Evolutionary conservation across 345 rosid species (phyloP).

Genomic region (Aquilaria yunnanensis): DNA sequence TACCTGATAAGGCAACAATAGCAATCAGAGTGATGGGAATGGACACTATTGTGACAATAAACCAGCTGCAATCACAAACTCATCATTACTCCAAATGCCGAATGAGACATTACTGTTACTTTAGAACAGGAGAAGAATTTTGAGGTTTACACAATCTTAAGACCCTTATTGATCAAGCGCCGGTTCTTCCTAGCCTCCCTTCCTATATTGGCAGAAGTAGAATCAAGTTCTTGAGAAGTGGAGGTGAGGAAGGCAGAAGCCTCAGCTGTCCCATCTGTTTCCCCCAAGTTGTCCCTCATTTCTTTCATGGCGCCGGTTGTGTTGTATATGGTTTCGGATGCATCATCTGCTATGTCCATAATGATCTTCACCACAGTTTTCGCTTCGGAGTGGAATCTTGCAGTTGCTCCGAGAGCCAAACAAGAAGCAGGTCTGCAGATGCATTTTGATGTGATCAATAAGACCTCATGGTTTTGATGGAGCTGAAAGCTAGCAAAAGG

Average conservation of each 20-base stretch:
- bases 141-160: conserved; percentile 40
- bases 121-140: not conserved
- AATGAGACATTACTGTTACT: not conserved
- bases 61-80: conserved; percentile 33
- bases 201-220: conserved; percentile 33
- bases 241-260: conserved; percentile 36
- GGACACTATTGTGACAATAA: conserved; percentile 32
- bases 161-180: conserved; percentile 39
- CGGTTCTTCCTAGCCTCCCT: conserved; percentile 47
- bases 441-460: not conserved
- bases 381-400: conserved; percentile 41
- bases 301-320: conserved; percentile 58
- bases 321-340: conserved; percentile 41
- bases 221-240: conserved; percentile 36
- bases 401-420: conserved; percentile 53
- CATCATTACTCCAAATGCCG: not conserved
- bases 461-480: not conserved
- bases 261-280: conserved; percentile 11
- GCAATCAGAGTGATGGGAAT: conserved; percentile 45
- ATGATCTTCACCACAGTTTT: conserved; percentile 38
- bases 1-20: conserved; percentile 45
- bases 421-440: conserved; percentile 48
- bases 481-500: not conserved
- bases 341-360: conserved; percentile 50
- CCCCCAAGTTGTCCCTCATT: conserved; percentile 31